Percentiles rank a stretch among this genome's conserved stretches.
phyloP scores from a whole-genome alignment of 2,329 filamentous ascomycete genomes.

The Fusarium sp. region DNA sequence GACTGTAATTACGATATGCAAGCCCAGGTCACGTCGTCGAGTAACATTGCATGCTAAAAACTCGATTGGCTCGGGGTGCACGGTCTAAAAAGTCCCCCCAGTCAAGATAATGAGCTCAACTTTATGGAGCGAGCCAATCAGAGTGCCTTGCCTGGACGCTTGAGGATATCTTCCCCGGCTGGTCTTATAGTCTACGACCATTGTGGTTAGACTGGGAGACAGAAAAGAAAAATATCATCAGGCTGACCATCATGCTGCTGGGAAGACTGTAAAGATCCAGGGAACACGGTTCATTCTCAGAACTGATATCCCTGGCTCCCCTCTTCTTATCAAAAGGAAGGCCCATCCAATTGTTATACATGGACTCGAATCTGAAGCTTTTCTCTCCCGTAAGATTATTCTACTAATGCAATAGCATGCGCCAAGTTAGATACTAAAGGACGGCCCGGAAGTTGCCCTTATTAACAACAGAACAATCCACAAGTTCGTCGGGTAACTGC shows the following conservation, averaged over 20 bases:
- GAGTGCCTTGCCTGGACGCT: constrained; percentile 12
- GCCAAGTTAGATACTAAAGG: background rate
- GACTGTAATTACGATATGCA: constrained; percentile 44
- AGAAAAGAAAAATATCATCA: constrained; percentile 10
- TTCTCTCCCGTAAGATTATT: background rate
- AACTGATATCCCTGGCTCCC: constrained; percentile 3
- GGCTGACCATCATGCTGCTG: background rate
- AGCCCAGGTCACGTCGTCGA: constrained; percentile 27
- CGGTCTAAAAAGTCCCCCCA: constrained; percentile 6
- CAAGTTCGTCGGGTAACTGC: constrained; percentile 34
- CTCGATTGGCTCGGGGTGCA: constrained; percentile 13
- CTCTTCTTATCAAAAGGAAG: background rate
- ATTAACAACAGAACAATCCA: constrained; percentile 19
- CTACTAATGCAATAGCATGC: constrained; percentile 19
- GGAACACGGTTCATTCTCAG: constrained; percentile 18
- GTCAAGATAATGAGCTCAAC: background rate
- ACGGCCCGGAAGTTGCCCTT: background rate
- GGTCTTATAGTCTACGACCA: background rate
- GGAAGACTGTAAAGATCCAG: constrained; percentile 2
- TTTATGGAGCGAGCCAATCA: constrained; percentile 10
- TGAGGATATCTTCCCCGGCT: constrained; percentile 27
- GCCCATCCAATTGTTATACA: constrained; percentile 37
- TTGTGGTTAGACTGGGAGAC: background rate
- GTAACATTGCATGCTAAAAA: constrained; percentile 27
- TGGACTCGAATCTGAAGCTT: constrained; percentile 5